Conservation (phyloP, 495 filamentous ascomycete genomes). For the Oleoguttula mirabilis region DNA sequence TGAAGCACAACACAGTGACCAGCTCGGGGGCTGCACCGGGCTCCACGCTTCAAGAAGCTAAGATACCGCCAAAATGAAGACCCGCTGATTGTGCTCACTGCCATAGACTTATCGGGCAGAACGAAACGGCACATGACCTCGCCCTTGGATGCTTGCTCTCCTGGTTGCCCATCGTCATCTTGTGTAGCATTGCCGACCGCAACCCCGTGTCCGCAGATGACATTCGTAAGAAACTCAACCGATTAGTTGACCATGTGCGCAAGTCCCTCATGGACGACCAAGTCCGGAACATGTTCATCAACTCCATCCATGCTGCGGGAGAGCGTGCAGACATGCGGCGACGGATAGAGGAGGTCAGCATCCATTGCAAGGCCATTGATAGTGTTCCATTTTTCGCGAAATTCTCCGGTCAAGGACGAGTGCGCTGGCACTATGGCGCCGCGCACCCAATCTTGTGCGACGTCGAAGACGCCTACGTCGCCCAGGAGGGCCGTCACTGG, state of each 20-base stretch:
- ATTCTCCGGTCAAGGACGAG: slow-evolving; percentile 40
- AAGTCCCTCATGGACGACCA: slow-evolving; percentile 22
- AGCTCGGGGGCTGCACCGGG: no score
- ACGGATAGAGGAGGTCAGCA: slow-evolving; percentile 10
- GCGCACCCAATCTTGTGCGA: slow-evolving; percentile 36
- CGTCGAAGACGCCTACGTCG: slow-evolving; percentile 33
- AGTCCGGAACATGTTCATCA: slow-evolving; percentile 18
- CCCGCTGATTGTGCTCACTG: no score
- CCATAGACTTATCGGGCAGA: slow-evolving; percentile 31
- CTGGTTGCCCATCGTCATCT: slow-evolving; percentile 40
- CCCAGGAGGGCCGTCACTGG: slow-evolving; percentile 31
- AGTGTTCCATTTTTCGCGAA: slow-evolving; percentile 24
- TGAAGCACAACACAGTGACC: no score
- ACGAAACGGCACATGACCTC: slow-evolving; percentile 35
- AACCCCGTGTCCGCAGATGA: slow-evolving; percentile 35
- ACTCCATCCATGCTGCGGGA: slow-evolving; percentile 10
- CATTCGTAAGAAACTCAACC: slow-evolving; percentile 30
- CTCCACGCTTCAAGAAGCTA: no score
- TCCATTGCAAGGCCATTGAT: slow-evolving; percentile 10
- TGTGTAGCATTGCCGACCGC: slow-evolving; percentile 37
- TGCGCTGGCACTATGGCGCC: slow-evolving; percentile 34
- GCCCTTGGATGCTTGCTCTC: slow-evolving; percentile 36
- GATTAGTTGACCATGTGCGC: slow-evolving; percentile 27
- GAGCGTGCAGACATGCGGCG: slow-evolving; percentile 4
- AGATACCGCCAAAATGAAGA: no score